Evolutionary conservation across 768 basidiomycete genomes (phyloP), one percentile per base, ranked within the genome.

Genomic region (Rhodotorula toruloides): DNA sequence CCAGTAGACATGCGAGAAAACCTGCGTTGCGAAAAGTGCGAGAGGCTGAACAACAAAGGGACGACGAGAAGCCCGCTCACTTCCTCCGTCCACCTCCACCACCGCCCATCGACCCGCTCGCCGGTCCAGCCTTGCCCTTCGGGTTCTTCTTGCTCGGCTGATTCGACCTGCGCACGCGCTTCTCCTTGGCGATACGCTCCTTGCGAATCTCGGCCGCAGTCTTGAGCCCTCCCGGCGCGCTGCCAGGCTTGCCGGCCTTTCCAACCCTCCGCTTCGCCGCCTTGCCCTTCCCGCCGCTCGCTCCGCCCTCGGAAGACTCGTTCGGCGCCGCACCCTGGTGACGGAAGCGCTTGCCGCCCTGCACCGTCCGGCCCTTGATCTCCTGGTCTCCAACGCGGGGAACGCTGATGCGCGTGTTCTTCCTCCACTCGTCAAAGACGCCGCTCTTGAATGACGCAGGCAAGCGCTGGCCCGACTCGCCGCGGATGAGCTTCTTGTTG

Each of bases 381-480:
- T 94, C 92, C 6, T 79, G 81, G 76, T 96, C 92, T 27, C 93
- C 93, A n/a, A 88, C 81, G 64, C 83, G 83, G 0, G 92, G 92
- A 42, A 97, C 77, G 65, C 79, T 82, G n/a, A 84, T 79, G 44
- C 84, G 85, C 56, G 82, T 85, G 78, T 89, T 90, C 66, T 83
- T 81, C 77, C 87, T 89, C 96, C 96, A 99, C 76, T 94, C 91
- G 61, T 94, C 90, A 77, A 90, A 99, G 22, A 90, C 85, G 17
- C 96, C 96, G 72, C 88, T 91, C 58, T 89, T 86, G 79, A 91
- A 99, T 16, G 87, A 87, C 6, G 91, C 91, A 7, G 96, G 94
- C 27, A 99, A 81, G 54, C 87, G 85, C 22, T 87, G 85, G 7
- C 96, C 96, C 73, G 87, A 91, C 78, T 99, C 96, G 1, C 91